Conservation (phyloP, 2,329 filamentous ascomycete genomes). For the Aureobasidium sp. region DNA sequence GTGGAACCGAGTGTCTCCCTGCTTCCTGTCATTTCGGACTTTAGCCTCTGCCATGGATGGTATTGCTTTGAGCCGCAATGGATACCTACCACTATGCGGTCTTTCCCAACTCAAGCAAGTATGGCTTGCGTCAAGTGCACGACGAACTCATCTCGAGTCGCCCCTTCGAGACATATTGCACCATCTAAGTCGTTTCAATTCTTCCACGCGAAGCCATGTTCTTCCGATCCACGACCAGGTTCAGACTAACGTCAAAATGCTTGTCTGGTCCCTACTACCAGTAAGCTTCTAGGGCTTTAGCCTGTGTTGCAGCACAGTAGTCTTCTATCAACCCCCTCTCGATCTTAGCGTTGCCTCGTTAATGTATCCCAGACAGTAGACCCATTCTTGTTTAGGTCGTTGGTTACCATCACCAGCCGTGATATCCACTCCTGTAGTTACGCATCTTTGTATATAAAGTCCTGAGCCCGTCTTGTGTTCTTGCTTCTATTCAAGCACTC, state of each 20-base stretch:
- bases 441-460: background rate
- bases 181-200: conserved; percentile 2
- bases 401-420: background rate
- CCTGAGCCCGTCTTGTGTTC: background rate
- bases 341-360: background rate
- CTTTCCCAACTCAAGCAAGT: background rate
- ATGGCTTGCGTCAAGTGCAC: background rate
- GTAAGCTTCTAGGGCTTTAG: conserved; percentile 9
- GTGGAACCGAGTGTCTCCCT: background rate
- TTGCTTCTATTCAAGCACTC: background rate
- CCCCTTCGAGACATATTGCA: background rate
- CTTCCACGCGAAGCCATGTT: conserved; percentile 2
- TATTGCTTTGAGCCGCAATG: background rate
- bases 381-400: background rate
- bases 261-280: background rate
- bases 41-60: background rate
- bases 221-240: background rate
- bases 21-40: conserved; percentile 9
- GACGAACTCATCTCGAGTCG: background rate
- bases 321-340: conserved; percentile 1
- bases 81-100: background rate
- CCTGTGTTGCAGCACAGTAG: background rate
- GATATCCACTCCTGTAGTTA: background rate
- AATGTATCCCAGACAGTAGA: conserved; percentile 3
- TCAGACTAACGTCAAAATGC: conserved; percentile 5